Evolutionary conservation across 495 filamentous ascomycete species (phyloP), one percentile per base, ranked within the genome.

Genomic region (Sporormia fimetaria): DNA sequence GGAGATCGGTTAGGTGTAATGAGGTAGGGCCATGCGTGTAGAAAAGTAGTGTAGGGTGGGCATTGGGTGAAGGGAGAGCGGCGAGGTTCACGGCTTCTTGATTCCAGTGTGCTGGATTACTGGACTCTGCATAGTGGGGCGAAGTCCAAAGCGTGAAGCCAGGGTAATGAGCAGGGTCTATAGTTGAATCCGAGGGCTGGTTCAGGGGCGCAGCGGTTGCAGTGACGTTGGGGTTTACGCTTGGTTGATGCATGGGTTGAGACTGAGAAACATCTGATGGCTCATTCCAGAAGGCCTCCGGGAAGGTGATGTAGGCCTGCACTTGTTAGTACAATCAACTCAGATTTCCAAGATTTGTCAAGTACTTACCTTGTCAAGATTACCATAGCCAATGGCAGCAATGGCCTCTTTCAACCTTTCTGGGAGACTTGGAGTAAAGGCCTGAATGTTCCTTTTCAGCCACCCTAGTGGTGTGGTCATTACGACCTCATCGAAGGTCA

Each of bases 21-120:
- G 67, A 62, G 40, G 68, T 70, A 25, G 67, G 60, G 5, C 87
- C 90, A 54, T 80, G 86, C 44, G 78, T 77, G 67, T 98, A 98
- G 69, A 92, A 98, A 17, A 98, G 71, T 14, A 98, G 69, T 2
- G 87, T 94, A 9, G 90, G 83, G 22, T 94, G 87, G 3, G 78
- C 69, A 50, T 62, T 70, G 0, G 65, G 54, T 0, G 51, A 44
- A 0, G 74, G 68, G 14, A 94, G 67, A 2, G 80, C 72, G 29
- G 79, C 74, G 22, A 98, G 66, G 40, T 87, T 86, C 44, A 94
- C 64, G 47, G 70, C 67, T 64, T 90, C 81, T 63, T 86, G 81
- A 50, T 77, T 78, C 84, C 84, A 93, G 9, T 63, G 52, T 7
- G 65, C 17, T 1, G 79, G 77, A 53, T 87, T 86, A 3, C 63